Evolutionary conservation across 768 basidiomycete species (phyloP), one percentile per base, ranked within the genome.

Genomic region (Hydnum rufescens): DNA sequence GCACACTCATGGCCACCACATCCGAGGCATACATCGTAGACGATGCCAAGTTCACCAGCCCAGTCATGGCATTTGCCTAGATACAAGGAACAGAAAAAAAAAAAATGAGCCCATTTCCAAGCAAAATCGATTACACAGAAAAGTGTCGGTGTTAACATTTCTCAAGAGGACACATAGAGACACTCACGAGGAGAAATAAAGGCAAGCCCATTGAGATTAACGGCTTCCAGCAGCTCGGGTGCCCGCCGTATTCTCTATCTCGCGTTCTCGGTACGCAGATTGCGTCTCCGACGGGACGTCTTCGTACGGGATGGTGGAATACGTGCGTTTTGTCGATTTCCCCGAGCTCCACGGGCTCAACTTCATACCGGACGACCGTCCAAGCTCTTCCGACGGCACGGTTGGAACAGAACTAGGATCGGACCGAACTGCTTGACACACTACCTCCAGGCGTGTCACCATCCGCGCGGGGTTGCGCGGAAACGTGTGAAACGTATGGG

Each of bases 1-100:
- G 64, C 34, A 90, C 72, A 3, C 66, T 52, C 70, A 92, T 70
- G 4, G 85, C 79, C 32, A 65, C 58, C 32, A 54, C 43, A 53
- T 79, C 68, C 1, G 72, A 66, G 25, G 71, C 70, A 59, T 90
- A 86, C 78, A 97, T 89, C 5, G 89, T 96, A 57, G 66, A 64
- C 54, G 92, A 70, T 0, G 74, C 69, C 32, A 96, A 58, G 62
- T 96, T 99, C 56, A 92, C 69, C 8, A 85, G 57, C 0, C 93
- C 93, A 0, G 93, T 99, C 30, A 74, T 63, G 0, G 93, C 66
- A 62, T 97, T 97, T 0, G 90, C 86, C 89, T 93, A 56, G 18
- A 54, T 26, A 32, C 5, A 5, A 25, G 3, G 30, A 48, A 49
- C 26, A 57, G 26, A 19, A 31, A 56, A 16, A 53, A 29, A 13